Conservation (phyloP, 2,329 filamentous ascomycete species). For the Sclerotinia sclerotiorum region DNA sequence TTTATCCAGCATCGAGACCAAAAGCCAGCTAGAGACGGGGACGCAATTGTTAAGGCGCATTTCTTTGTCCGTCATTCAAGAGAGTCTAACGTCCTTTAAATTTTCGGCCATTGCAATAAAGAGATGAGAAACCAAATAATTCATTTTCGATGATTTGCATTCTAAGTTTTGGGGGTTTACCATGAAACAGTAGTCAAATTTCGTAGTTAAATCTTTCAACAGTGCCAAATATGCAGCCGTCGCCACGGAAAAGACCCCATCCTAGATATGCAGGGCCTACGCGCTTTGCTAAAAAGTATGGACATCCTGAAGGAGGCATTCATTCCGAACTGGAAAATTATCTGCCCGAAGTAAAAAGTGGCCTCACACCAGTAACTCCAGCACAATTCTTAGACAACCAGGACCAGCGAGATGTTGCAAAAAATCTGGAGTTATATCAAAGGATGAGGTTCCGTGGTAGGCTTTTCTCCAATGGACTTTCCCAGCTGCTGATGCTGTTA, state of each 20-base stretch:
- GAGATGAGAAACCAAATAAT: background rate
- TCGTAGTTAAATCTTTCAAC: background rate
- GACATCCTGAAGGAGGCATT: background rate
- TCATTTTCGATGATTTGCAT: background rate
- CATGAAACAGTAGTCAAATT: background rate
- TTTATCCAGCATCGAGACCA: background rate
- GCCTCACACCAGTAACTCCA: slow-evolving; percentile 4
- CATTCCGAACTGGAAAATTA: background rate
- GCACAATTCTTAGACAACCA: background rate
- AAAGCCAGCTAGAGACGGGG: background rate
- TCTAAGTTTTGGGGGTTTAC: background rate
- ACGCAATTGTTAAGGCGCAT: background rate
- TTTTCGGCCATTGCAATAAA: background rate
- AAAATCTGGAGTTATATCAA: background rate
- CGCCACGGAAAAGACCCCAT: background rate
- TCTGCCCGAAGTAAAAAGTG: slow-evolving; percentile 9
- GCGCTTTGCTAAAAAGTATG: slow-evolving; percentile 10
- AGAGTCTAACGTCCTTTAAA: background rate
- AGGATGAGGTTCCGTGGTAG: slow-evolving; percentile 12
- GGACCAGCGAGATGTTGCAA: background rate
- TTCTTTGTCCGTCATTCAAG: background rate
- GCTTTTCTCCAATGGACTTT: background rate
- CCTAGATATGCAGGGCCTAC: background rate
- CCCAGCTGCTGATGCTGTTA: background rate
- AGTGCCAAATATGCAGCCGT: background rate